Evolutionary conservation across 2,329 filamentous ascomycete genomes (phyloP).

Genomic region (Polytolypa hystricis): DNA sequence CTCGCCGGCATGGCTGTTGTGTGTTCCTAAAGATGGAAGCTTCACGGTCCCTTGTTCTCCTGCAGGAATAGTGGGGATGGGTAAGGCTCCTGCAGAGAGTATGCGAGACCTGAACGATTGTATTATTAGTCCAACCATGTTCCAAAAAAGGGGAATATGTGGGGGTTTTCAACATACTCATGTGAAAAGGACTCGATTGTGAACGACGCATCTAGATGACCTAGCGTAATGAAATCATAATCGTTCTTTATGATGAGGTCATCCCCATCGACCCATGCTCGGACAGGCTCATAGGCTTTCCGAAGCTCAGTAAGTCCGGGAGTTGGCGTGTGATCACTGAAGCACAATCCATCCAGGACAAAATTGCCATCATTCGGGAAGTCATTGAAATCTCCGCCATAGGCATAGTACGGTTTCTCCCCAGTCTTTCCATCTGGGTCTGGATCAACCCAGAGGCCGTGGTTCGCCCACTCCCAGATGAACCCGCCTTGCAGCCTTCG

Average conservation of each 20-base stretch:
- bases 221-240: constrained; percentile 40
- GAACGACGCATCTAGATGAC: constrained; percentile 35
- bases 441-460: constrained; percentile 43
- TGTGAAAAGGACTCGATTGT: constrained; percentile 34
- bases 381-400: constrained; percentile 54
- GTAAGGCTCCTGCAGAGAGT: constrained; percentile 27
- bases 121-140: constrained; percentile 11
- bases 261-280: constrained; percentile 27
- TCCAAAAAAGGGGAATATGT: not conserved
- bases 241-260: constrained; percentile 36
- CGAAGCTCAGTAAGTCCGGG: constrained; percentile 48
- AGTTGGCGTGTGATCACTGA: constrained; percentile 44
- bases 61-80: constrained; percentile 32
- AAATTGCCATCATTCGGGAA: constrained; percentile 50
- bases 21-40: constrained; percentile 12
- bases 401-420: constrained; percentile 43
- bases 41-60: constrained; percentile 13
- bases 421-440: constrained; percentile 15
- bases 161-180: constrained; percentile 24
- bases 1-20: constrained; percentile 26
- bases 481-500: constrained; percentile 55
- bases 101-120: constrained; percentile 14
- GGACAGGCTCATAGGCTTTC: constrained; percentile 47
- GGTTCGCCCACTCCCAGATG: constrained; percentile 58
- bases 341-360: constrained; percentile 50